Evolutionary conservation across 2,329 filamentous ascomycete species (phyloP).

Genomic region (Sporothrix globosa): DNA sequence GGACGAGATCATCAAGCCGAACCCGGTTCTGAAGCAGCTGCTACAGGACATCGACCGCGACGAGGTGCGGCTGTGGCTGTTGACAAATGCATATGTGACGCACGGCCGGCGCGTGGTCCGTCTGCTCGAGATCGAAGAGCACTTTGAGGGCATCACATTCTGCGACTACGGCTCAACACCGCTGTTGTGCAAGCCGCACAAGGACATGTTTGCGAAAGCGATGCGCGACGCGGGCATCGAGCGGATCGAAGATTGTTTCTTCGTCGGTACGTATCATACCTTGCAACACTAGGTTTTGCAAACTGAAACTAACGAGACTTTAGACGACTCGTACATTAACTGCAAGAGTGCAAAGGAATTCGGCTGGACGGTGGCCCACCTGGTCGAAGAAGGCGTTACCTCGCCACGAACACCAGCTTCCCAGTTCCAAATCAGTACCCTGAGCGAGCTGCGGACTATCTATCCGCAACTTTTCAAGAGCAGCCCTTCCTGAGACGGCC

Average conservation of each 20-base stretch:
- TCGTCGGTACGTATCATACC: constrained; percentile 70
- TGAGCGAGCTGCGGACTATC: constrained; percentile 73
- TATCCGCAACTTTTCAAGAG: constrained; percentile 86
- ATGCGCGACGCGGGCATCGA: constrained; percentile 80
- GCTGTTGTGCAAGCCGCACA: constrained; percentile 84
- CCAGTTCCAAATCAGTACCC: constrained; percentile 72
- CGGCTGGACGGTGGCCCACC: constrained; percentile 85
- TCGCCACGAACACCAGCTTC: constrained; percentile 67
- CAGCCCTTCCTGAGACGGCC: neutral
- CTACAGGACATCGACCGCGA: constrained; percentile 79
- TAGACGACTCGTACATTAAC: constrained; percentile 87
- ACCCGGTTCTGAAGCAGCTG: constrained; percentile 72
- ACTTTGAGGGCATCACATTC: constrained; percentile 93
- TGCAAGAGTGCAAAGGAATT: constrained; percentile 74
- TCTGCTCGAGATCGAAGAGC: constrained; percentile 78
- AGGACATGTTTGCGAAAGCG: constrained; percentile 82
- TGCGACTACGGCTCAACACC: constrained; percentile 80
- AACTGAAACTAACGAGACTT: neutral
- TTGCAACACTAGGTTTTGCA: neutral
- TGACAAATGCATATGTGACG: constrained; percentile 93
- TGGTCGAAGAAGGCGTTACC: constrained; percentile 75
- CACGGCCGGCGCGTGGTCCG: constrained; percentile 82
- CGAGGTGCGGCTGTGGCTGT: constrained; percentile 88
- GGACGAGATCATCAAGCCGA: constrained; percentile 78
- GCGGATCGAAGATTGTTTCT: constrained; percentile 75